These are phyloP conservation scores for Pythium volutum DNA, from an alignment of 352 stramenopile genomes.

Conservation along the genomic window DNA sequence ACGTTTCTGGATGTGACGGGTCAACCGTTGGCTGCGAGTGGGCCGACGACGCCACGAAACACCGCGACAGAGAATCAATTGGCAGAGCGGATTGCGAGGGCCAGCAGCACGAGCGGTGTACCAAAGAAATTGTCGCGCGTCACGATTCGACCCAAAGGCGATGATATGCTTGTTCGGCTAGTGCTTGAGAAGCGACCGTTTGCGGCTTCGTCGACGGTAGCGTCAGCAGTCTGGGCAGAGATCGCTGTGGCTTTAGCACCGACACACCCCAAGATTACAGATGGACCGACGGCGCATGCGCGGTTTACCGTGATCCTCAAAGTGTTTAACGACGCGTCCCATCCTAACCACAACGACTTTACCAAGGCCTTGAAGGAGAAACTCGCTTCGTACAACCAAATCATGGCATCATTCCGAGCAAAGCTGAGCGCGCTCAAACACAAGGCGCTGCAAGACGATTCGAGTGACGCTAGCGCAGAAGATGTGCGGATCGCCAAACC, in stretches of 20 bases:
- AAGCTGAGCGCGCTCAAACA: conserved; percentile 6
- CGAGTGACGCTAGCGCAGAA: conserved; percentile 5
- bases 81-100: no score
- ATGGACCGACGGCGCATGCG: not conserved
- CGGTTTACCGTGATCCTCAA: conserved; percentile 3
- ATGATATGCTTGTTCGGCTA: not conserved
- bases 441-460: conserved; percentile 5
- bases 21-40: not conserved
- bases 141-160: not conserved
- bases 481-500: not conserved
- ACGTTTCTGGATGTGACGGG: not conserved
- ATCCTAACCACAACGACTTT: conserved; percentile 2
- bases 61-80: not conserved
- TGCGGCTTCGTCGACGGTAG: not conserved
- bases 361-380: not conserved
- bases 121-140: not conserved
- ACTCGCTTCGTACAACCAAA: conserved; percentile 2
- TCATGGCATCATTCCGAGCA: conserved; percentile 3
- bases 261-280: not conserved
- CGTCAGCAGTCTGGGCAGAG: not conserved
- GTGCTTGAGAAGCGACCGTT: conserved; percentile 14
- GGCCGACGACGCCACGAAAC: conserved; percentile 4
- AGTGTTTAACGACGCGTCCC: conserved; percentile 3
- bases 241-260: not conserved
- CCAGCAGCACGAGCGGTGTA: not conserved